These are phyloP conservation scores for Lasiosphaeria ovina DNA, from an alignment of 495 filamentous ascomycete species.

Conservation along the genomic window DNA sequence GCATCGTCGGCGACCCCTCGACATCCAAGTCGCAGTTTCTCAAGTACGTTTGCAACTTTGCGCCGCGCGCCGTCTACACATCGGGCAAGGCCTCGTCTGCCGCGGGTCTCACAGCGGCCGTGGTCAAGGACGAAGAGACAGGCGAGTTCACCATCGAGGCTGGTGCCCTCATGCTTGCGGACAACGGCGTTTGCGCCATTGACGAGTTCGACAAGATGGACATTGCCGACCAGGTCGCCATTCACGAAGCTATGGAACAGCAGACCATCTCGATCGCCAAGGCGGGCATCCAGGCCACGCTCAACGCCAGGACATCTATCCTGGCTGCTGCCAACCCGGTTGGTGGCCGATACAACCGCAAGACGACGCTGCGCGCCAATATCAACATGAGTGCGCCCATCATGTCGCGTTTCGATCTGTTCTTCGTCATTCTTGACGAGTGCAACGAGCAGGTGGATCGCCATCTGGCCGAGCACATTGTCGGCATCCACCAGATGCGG, in stretches of 20 bases:
- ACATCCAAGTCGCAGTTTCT: conserved; percentile 98
- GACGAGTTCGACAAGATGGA: conserved; percentile 99
- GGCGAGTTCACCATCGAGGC: conserved; percentile 99
- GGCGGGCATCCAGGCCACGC: conserved; percentile 95
- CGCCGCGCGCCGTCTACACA: conserved; percentile 95
- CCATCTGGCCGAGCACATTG: conserved; percentile 89
- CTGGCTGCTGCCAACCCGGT: conserved; percentile 96
- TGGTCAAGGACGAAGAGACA: conserved; percentile 97
- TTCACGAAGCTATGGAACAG: conserved; percentile 99
- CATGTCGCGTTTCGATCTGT: conserved; percentile 98
- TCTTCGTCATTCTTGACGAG: conserved; percentile 97
- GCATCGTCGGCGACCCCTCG: conserved; percentile 96
- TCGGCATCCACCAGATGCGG: conserved; percentile 86
- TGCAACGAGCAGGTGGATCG: conserved; percentile 90
- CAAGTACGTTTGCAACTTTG: conserved; percentile 94
- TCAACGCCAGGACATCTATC: conserved; percentile 93
- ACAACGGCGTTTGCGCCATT: conserved; percentile 96
- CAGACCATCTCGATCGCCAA: conserved; percentile 99
- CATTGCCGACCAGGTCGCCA: conserved; percentile 93
- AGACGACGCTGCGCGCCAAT: conserved; percentile 87
- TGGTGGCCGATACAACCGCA: conserved; percentile 93
- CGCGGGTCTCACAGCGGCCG: conserved; percentile 94
- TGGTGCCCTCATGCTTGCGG: conserved; percentile 95
- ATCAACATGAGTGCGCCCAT: conserved; percentile 98
- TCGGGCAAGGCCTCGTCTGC: conserved; percentile 97